Conservation (phyloP, 2,329 filamentous ascomycete genomes). For the Nemania sp. region DNA sequence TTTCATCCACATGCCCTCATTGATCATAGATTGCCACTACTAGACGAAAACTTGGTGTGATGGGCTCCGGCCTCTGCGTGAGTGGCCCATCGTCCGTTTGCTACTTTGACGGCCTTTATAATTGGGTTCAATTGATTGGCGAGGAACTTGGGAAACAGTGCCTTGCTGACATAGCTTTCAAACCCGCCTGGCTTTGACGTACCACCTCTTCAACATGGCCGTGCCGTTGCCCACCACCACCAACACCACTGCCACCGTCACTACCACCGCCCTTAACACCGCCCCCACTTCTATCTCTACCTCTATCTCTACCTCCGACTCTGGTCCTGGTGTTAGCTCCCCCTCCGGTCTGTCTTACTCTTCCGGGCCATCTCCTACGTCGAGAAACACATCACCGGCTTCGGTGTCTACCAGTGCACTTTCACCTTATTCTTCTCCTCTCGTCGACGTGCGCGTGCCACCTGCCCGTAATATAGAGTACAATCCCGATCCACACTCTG, state of each 20-base stretch:
- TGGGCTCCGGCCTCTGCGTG: conserved; percentile 35
- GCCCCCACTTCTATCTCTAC: background rate
- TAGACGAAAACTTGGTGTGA: conserved; percentile 18
- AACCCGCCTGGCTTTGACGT: conserved; percentile 7
- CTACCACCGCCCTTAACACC: background rate
- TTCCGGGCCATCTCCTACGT: conserved; percentile 34
- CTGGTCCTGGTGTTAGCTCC: conserved; percentile 30
- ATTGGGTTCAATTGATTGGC: conserved; percentile 26
- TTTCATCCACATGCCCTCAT: conserved; percentile 11
- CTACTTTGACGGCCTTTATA: conserved; percentile 27
- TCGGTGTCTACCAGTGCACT: conserved; percentile 7
- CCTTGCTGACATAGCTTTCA: conserved; percentile 13
- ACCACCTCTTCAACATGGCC: conserved; percentile 34
- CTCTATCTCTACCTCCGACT: conserved; percentile 23
- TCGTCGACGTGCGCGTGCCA: conserved; percentile 30
- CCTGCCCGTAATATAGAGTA: conserved; percentile 28
- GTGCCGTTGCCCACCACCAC: conserved; percentile 23
- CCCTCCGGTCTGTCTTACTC: conserved; percentile 38
- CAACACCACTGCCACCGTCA: background rate
- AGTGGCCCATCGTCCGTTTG: conserved; percentile 38
- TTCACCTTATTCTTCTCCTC: conserved; percentile 29
- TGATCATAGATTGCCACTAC: conserved; percentile 8
- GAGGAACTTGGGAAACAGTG: conserved; percentile 9
- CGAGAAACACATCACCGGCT: conserved; percentile 36
- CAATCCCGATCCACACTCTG: conserved; percentile 25